A percentile compares a stretch with the other conserved stretches of the same genome.
Conservation (phyloP, 345 rosid species). For the Draba incana region DNA sequence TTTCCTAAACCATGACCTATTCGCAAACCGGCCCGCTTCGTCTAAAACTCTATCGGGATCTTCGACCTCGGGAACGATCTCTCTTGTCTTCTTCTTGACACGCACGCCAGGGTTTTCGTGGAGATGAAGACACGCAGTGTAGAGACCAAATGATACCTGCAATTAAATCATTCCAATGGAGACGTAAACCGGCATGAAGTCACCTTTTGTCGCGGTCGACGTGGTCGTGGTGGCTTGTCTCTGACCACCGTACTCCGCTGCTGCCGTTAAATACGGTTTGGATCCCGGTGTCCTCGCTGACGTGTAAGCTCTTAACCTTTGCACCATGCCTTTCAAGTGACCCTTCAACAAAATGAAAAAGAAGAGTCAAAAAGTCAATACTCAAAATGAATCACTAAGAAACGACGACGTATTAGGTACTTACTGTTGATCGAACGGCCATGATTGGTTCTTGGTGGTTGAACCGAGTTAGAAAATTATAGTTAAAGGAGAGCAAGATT, state of each 20-base stretch:
- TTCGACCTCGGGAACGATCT: conserved; percentile 70
- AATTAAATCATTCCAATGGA: conserved; percentile 52
- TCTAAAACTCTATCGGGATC: conserved; percentile 59
- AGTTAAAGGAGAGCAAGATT: background rate
- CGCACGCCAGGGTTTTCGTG: conserved; percentile 63
- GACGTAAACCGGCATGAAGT: conserved; percentile 48
- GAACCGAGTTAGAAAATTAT: background rate
- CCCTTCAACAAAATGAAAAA: conserved; percentile 39
- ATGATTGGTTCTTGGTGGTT: conserved; percentile 19
- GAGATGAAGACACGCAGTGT: conserved; percentile 68
- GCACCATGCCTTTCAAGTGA: conserved; percentile 45
- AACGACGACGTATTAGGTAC: conserved; percentile 11
- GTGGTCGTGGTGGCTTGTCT: background rate
- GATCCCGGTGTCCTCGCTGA: conserved; percentile 45
- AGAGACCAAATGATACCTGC: conserved; percentile 53
- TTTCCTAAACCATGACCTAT: conserved; percentile 71
- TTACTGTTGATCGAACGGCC: conserved; percentile 52
- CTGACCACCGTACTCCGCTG: conserved; percentile 25
- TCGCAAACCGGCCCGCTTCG: conserved; percentile 49
- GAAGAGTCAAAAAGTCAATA: background rate
- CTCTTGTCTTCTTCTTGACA: conserved; percentile 67
- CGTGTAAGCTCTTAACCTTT: conserved; percentile 40
- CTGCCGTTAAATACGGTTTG: conserved; percentile 35
- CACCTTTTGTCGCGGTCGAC: conserved; percentile 39
- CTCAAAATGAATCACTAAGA: background rate